phyloP scores from a whole-genome alignment of 1,284 basidiomycete species.

The Erythrobasidium hasegawianum region DNA sequence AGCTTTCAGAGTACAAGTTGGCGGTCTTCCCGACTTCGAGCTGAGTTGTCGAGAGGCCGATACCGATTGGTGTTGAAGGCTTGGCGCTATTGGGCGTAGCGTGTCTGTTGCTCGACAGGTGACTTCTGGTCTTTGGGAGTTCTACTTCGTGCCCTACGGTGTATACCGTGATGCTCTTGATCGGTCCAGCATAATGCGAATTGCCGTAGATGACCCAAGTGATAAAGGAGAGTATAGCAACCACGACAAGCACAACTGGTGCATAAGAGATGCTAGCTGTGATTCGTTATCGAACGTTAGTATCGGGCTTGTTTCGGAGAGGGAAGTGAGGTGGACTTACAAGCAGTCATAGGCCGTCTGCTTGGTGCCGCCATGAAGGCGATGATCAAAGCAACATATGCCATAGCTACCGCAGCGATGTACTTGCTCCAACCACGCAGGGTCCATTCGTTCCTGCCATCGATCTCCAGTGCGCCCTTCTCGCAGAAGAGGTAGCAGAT shows the following conservation, averaged over 20 bases:
- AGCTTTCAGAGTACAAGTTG: constrained; percentile 27
- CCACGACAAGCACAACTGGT: constrained; percentile 36
- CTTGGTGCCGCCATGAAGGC: constrained; percentile 42
- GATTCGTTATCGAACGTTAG: neutral
- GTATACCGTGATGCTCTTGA: constrained; percentile 38
- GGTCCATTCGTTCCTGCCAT: constrained; percentile 43
- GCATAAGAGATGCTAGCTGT: constrained; percentile 42
- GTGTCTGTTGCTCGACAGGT: neutral
- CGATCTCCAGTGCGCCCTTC: constrained; percentile 38
- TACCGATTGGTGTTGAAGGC: constrained; percentile 4
- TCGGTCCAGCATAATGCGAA: constrained; percentile 43
- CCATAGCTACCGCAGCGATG: constrained; percentile 9
- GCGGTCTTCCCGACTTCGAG: constrained; percentile 35
- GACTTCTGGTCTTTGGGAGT: constrained; percentile 9
- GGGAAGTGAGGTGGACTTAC: constrained; percentile 19
- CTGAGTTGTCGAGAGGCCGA: constrained; percentile 10
- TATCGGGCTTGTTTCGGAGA: neutral
- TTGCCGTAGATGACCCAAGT: constrained; percentile 45
- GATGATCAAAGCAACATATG: constrained; percentile 39
- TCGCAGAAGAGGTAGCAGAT: constrained; percentile 39
- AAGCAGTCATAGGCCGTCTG: constrained; percentile 39
- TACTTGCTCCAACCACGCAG: constrained; percentile 38
- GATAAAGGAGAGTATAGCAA: constrained; percentile 35
- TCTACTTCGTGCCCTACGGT: constrained; percentile 32
- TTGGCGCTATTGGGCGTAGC: constrained; percentile 11